Evolutionary conservation across 2,329 filamentous ascomycete species (phyloP), one percentile per base, ranked within the genome.

Genomic region (Diaporthe nobilis): DNA sequence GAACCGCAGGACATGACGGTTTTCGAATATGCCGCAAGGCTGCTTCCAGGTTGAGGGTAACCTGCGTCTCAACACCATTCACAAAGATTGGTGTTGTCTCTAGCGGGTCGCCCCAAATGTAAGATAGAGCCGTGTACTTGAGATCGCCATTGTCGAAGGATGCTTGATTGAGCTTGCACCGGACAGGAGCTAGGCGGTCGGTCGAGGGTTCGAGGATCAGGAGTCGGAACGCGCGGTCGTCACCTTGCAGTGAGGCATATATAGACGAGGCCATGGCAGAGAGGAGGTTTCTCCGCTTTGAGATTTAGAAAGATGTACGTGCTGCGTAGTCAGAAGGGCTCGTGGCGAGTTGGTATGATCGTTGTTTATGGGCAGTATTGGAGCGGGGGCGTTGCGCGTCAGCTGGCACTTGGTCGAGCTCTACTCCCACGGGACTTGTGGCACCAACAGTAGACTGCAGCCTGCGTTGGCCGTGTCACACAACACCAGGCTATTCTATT

Each of bases 111-210:
- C 17, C 68, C 68, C 68, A 71, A 13, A 20, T 20, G 15, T 71
- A 71, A n/a, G 68, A 71, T 8, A 71, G 49, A 37, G 68, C 68
- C 10, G 3, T 58, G 37, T 71, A 71, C 22, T 44, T 25, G 12
- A 25, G 22, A 17, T 17, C 4, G 12, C 3, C 1, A 8, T 61
- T 6, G 12, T 61, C 37, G 10, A 39, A 42, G 6, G 22, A 61
- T 0, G 5, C 12, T 2, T 5, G 58, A 1, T 8, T 42, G 0
- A 61, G 58, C 34, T 42, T 10, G 9, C 58, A 61, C 6, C 22
- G 12, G 13, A 61, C 1, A 28, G 58, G 34, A n/a, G 34, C 12
- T 0, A 42, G 22, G 22, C 34, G 10, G 12, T 42, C 31, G 10
- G 58, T n/a, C 0, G 58, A 61, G 37, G 34, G 22, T 42, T 61